Percentiles rank a stretch among this genome's conserved stretches.
These are phyloP conservation scores for Salix exigua DNA, from an alignment of 345 rosid genomes.

Conservation along the genomic window DNA sequence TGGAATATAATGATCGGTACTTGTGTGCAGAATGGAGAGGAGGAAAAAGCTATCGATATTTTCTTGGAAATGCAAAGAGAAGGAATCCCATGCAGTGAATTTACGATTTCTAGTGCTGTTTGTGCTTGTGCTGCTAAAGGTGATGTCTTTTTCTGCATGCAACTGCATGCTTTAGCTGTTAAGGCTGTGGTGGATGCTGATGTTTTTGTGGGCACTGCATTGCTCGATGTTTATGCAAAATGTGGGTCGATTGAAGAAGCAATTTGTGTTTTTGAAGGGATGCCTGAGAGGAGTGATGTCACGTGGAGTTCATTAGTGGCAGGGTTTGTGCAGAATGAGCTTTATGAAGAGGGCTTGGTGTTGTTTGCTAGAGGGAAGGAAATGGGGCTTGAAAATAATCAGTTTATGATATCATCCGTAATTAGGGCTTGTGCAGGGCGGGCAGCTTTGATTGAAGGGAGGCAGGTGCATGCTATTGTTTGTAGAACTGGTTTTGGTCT, in stretches of 20 bases:
- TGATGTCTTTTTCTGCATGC: constrained; percentile 45
- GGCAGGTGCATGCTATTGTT: constrained; percentile 60
- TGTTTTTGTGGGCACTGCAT: constrained; percentile 62
- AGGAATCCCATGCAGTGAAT: constrained; percentile 47
- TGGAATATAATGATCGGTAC: constrained; percentile 69
- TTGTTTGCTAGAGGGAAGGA: constrained; percentile 41
- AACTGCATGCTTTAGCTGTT: constrained; percentile 58
- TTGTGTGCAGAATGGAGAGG: constrained; percentile 37
- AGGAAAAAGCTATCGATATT: constrained; percentile 37
- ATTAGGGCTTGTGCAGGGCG: constrained; percentile 70
- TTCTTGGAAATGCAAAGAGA: constrained; percentile 49
- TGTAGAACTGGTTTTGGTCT: constrained; percentile 55
- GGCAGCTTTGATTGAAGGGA: constrained; percentile 67
- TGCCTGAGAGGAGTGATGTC: constrained; percentile 62
- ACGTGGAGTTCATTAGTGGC: constrained; percentile 88
- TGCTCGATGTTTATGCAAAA: constrained; percentile 79
- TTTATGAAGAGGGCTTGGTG: constrained; percentile 62
- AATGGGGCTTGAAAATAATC: constrained; percentile 43
- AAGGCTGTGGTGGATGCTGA: constrained; percentile 49
- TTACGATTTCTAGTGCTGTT: constrained; percentile 66
- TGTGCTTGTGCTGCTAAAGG: constrained; percentile 54
- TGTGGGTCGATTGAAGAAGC: constrained; percentile 55
- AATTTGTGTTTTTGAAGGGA: constrained; percentile 43
- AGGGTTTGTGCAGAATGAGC: constrained; percentile 67
- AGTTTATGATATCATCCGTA: constrained; percentile 62